These are phyloP conservation scores for Suillus clintonianus DNA, from an alignment of 768 basidiomycete species.

Conservation along the genomic window DNA sequence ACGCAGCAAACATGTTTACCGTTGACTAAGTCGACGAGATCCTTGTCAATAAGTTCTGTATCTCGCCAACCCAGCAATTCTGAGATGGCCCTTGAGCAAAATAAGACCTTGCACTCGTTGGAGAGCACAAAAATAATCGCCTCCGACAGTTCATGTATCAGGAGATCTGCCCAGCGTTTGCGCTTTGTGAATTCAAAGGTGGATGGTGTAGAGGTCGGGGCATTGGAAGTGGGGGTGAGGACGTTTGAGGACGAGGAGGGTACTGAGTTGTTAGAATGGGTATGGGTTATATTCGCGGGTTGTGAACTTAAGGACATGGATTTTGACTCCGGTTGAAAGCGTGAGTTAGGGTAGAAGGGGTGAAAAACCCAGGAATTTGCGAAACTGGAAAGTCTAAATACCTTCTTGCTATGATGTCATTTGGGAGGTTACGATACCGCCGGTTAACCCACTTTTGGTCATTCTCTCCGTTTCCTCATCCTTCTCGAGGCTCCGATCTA, in stretches of 20 bases:
- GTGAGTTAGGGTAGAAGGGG: background rate
- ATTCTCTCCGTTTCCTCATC: background rate
- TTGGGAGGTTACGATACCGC: background rate
- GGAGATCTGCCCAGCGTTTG: conserved; percentile 84
- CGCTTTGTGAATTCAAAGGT: conserved; percentile 84
- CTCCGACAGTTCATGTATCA: conserved; percentile 76
- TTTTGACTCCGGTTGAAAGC: conserved; percentile 5
- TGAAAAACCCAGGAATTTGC: background rate
- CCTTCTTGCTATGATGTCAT: conserved; percentile 8
- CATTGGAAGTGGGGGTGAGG: background rate
- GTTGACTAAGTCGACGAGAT: conserved; percentile 66
- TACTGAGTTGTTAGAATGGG: too few species aligned
- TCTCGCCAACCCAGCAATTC: conserved; percentile 81
- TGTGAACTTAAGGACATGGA: conserved; percentile 21
- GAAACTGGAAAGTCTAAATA: background rate
- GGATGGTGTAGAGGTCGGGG: conserved; percentile 8
- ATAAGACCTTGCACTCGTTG: conserved; percentile 60
- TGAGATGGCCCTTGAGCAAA: conserved; percentile 65
- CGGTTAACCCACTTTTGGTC: background rate
- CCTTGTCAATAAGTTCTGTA: conserved; percentile 67
- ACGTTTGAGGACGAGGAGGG: background rate
- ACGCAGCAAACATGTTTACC: conserved; percentile 39
- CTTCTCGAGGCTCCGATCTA: background rate
- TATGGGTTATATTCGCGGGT: background rate
- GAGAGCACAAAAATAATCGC: conserved; percentile 71